phyloP scores from a whole-genome alignment of 176 grass and related monocot species.

The Ensete glaucum region DNA sequence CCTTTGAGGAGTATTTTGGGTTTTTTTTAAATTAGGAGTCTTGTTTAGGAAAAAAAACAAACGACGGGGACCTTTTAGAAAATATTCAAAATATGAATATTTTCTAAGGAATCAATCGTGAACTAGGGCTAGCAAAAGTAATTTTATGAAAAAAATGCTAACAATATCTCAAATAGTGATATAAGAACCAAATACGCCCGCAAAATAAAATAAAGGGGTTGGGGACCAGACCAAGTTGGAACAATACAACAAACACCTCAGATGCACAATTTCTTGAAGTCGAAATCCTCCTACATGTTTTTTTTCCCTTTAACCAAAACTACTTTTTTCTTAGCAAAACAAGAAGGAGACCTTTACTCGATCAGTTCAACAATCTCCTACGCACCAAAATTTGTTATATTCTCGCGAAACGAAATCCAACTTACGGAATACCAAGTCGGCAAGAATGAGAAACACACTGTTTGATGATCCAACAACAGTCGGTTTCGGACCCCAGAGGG shows the following conservation, averaged over 20 bases:
- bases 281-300: background rate
- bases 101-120: background rate
- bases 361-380: background rate
- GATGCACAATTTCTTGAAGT: background rate
- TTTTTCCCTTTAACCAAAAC: background rate
- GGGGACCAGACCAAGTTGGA: background rate
- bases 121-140: background rate
- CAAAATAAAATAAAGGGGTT: background rate
- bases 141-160: background rate
- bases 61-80: too few species aligned
- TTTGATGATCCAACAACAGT: too few species aligned
- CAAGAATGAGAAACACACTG: too few species aligned
- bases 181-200: background rate
- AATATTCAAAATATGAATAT: too few species aligned
- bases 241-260: background rate
- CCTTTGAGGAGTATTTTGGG: too few species aligned
- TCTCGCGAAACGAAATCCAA: too few species aligned
- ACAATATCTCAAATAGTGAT: too few species aligned
- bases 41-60: too few species aligned
- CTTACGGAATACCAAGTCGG: too few species aligned
- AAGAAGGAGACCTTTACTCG: background rate
- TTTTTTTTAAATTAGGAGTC: too few species aligned
- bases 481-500: too few species aligned
- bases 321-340: background rate
- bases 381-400: too few species aligned